Conservation (phyloP, 1,139 yeast genomes). For the Suhomyces bolitotheri region DNA sequence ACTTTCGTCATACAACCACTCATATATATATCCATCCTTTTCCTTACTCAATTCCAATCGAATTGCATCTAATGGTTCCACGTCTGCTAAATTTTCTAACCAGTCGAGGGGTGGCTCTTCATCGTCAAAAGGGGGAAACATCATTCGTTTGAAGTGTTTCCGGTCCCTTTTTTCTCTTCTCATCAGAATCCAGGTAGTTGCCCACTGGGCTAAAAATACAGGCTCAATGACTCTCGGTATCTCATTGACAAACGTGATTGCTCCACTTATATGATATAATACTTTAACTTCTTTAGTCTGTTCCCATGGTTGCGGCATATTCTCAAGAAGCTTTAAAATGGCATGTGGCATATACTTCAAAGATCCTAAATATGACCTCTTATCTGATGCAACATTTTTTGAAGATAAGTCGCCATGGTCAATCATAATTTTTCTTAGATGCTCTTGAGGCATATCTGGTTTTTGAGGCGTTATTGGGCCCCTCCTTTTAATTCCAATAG, state of each 20-base stretch:
- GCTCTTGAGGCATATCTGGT: constrained; percentile 93
- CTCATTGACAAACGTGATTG: constrained; percentile 93
- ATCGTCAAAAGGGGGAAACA: constrained; percentile 96
- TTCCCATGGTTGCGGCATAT: constrained; percentile 99
- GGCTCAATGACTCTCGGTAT: constrained; percentile 91
- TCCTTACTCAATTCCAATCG: constrained; percentile 60
- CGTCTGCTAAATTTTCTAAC: constrained; percentile 72
- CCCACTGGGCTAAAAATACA: constrained; percentile 93
- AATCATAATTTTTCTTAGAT: constrained; percentile 77
- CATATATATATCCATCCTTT: constrained; percentile 59
- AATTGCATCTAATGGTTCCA: constrained; percentile 72
- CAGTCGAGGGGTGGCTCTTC: constrained; percentile 92
- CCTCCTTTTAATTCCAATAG: constrained; percentile 21
- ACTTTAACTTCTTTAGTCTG: constrained; percentile 81
- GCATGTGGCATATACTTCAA: constrained; percentile 97
- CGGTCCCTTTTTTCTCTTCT: constrained; percentile 91
- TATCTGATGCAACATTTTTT: constrained; percentile 79
- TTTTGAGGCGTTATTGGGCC: constrained; percentile 60
- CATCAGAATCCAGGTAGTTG: constrained; percentile 90
- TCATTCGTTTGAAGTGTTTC: constrained; percentile 83
- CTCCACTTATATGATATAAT: constrained; percentile 87
- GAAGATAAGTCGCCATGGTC: constrained; percentile 88
- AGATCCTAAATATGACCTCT: constrained; percentile 86
- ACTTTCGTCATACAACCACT: constrained; percentile 79
- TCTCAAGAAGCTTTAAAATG: constrained; percentile 79